Conservation (phyloP, 352 stramenopile species). For the Phytopythium montanum region DNA sequence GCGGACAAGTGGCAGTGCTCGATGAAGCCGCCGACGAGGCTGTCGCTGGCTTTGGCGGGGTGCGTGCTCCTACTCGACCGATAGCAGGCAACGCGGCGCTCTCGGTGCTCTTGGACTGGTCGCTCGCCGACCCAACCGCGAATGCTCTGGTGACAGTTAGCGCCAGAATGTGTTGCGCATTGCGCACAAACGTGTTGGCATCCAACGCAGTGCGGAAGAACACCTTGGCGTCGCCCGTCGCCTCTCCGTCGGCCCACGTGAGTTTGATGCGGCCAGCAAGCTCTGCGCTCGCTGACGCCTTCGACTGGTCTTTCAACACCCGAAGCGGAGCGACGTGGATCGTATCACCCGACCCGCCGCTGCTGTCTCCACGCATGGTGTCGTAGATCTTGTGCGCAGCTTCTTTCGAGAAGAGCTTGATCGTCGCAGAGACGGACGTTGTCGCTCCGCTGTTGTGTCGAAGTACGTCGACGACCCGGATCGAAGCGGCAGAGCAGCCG, state of each 20-base stretch:
- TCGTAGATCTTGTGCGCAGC: constrained; percentile 12
- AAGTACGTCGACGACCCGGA: background rate
- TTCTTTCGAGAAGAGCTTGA: constrained; percentile 12
- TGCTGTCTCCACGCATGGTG: constrained; percentile 12
- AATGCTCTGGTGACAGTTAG: background rate
- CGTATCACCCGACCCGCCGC: constrained; percentile 1
- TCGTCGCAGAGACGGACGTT: background rate
- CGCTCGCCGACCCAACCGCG: background rate
- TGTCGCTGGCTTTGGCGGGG: background rate
- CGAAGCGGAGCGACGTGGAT: background rate
- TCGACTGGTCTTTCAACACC: background rate
- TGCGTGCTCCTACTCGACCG: background rate
- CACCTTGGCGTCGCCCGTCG: constrained; percentile 17
- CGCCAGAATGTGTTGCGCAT: background rate
- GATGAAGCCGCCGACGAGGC: too few species aligned
- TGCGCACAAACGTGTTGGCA: background rate
- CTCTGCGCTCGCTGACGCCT: constrained; percentile 1
- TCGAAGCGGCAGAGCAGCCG: constrained; percentile 2
- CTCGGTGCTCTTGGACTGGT: background rate
- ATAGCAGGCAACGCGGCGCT: background rate
- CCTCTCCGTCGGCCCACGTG: constrained; percentile 18
- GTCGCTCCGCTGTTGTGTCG: background rate
- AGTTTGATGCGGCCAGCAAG: constrained; percentile 22
- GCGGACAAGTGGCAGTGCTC: too few species aligned
- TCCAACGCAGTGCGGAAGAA: constrained; percentile 15